These are phyloP conservation scores for Dipteronia sinensis DNA, from an alignment of 345 rosid species.

Conservation along the genomic window DNA sequence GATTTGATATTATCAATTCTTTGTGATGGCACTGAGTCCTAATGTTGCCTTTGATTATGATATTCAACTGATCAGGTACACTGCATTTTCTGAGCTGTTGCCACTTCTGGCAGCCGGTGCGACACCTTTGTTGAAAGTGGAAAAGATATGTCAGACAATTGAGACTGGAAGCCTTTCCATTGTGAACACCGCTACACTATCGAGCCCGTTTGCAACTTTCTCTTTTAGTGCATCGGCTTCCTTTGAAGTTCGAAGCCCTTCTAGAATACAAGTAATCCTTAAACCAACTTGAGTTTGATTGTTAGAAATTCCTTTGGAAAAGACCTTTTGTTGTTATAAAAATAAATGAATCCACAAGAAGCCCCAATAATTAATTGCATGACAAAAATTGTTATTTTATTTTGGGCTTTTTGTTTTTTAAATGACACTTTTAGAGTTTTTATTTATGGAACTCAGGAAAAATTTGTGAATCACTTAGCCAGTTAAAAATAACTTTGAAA, in stretches of 20 bases:
- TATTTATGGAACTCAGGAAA: background rate
- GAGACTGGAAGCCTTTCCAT: constrained; percentile 54
- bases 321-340: background rate
- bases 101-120: constrained; percentile 82
- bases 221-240: constrained; percentile 85
- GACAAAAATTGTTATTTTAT: background rate
- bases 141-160: constrained; percentile 66
- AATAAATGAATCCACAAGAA: background rate
- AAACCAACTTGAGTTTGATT: constrained; percentile 1
- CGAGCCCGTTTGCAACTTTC: constrained; percentile 79
- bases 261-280: constrained; percentile 76
- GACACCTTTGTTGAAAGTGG: constrained; percentile 72
- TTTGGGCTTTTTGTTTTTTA: background rate
- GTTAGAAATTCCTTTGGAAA: background rate
- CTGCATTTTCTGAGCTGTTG: constrained; percentile 89
- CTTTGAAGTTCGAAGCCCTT: constrained; percentile 78
- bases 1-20: background rate
- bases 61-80: constrained; percentile 56
- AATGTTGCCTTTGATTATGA: background rate
- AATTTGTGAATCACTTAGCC: background rate
- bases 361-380: background rate
- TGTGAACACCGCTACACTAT: constrained; percentile 66
- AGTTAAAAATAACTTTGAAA: constrained; percentile 8
- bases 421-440: background rate
- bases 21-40: background rate